Base-by-base conservation (phyloP, 208 protist genomes). In the Leishmania braziliensis region DNA sequence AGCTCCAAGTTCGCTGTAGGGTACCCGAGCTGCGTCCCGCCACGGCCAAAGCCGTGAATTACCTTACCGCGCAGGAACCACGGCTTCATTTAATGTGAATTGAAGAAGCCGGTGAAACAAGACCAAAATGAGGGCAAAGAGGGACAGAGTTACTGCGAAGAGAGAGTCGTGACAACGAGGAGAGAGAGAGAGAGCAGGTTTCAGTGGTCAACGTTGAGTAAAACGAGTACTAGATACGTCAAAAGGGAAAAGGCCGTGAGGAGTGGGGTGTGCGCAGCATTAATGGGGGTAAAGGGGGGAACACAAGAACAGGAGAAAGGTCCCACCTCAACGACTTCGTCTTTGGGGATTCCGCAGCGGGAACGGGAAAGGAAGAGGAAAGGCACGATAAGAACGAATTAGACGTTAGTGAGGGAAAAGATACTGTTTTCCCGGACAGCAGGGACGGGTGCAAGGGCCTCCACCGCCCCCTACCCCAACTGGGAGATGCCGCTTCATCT, bases 1-100 rank as follows among this genome's bases (percentile, higher is more conserved):
- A 97, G 88, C 58, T 94, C 86, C 26, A 97, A 62, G 80, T 97
- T 97, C 16, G 92, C 96, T 4, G 96, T 98, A 18, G 96, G 96
- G 77, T 92, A 96, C n/a, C 96, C 96, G 2, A 98, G 88, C 75
- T 96, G 85, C 36, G 92, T 93, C 6, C 94, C 93, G 36, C 96
- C 96, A 29, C 96, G 91, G 71, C 93, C 93, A 74, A 94, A 89
- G 48, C 96, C 96, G 54, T 95, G 93, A 16, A 96, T 88, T 5
- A 98, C 96, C 62, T 79, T 82, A 23, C 96, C 96, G 56, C 91
- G 87, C 60, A 98, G 65, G 50, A 84, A 85, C 85, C 93, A 93
- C 5, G 91, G 86, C 70, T 84, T 82, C 79, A 89, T 83, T 20
- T 8, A 12, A 16, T 20, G 23, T 14, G 20, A 73, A 9, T 2